phyloP scores from a whole-genome alignment of 83 land plant genomes.

The Picea engelmannii region DNA sequence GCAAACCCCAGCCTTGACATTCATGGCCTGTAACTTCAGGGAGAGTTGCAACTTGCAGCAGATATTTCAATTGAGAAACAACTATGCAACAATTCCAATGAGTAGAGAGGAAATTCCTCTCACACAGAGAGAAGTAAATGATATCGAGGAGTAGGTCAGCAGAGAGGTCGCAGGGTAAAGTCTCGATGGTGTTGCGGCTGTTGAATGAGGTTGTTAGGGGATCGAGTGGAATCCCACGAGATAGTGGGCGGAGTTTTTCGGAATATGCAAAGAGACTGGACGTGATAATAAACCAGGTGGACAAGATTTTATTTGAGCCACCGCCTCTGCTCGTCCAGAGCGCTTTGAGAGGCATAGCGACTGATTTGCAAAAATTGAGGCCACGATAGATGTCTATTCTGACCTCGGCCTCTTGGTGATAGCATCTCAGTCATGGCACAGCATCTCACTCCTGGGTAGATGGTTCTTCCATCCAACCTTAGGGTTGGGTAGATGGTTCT shows the following conservation, averaged over 20 bases:
- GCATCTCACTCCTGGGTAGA: no score
- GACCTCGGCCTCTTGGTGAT: no score
- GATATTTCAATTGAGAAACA: no score
- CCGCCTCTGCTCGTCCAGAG: constrained; percentile 26
- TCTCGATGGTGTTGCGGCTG: constrained; percentile 13
- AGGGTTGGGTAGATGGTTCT: no score
- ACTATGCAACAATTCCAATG: no score
- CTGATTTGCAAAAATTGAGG: constrained; percentile 17
- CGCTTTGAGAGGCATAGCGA: constrained; percentile 38
- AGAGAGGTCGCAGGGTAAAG: constrained; percentile 2
- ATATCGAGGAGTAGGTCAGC: background rate
- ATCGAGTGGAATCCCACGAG: constrained; percentile 6
- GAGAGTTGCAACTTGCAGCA: no score
- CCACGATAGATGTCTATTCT: constrained; percentile 16
- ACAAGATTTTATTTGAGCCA: background rate
- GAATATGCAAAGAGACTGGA: constrained; percentile 26
- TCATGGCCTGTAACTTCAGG: no score
- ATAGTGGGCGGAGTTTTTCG: constrained; percentile 19
- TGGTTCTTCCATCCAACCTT: no score
- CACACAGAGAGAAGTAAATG: no score
- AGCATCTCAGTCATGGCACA: no score
- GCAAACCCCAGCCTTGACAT: no score
- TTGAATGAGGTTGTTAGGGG: background rate
- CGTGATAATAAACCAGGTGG: constrained; percentile 20
- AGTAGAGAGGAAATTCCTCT: no score